These are phyloP conservation scores for Orbilia javanica DNA, from an alignment of 2,329 filamentous ascomycete species.

Conservation along the genomic window DNA sequence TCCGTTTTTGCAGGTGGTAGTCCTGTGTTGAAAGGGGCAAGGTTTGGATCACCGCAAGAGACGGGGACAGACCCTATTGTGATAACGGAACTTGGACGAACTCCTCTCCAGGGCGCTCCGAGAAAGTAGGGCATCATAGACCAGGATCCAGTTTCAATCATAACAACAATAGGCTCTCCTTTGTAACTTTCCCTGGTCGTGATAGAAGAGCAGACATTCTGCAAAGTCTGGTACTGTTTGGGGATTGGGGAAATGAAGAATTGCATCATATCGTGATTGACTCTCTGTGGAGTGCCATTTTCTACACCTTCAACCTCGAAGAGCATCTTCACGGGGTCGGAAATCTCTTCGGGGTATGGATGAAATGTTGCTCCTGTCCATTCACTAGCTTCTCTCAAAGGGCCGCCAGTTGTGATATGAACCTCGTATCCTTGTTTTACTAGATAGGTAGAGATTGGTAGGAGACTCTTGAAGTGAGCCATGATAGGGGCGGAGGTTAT, in stretches of 20 bases:
- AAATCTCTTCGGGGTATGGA: constrained; percentile 62
- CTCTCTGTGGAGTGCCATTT: constrained; percentile 59
- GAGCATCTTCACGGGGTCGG: constrained; percentile 55
- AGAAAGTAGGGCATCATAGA: constrained; percentile 65
- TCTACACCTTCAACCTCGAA: constrained; percentile 59
- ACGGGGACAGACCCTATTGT: constrained; percentile 66
- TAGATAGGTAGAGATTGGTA: constrained; percentile 65
- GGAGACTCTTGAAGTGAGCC: constrained; percentile 58
- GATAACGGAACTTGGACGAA: constrained; percentile 64
- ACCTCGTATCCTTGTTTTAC: constrained; percentile 66
- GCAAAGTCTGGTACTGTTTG: constrained; percentile 63
- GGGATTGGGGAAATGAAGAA: constrained; percentile 64
- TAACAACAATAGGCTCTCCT: constrained; percentile 64
- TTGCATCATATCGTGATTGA: constrained; percentile 64
- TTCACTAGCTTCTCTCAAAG: constrained; percentile 65
- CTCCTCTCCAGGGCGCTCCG: constrained; percentile 64
- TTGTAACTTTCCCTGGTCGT: constrained; percentile 43
- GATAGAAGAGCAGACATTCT: constrained; percentile 64
- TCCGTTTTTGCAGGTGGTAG: constrained; percentile 65
- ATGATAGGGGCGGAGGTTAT: constrained; percentile 43
- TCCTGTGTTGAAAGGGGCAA: constrained; percentile 65
- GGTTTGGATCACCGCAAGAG: constrained; percentile 64
- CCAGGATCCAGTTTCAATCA: constrained; percentile 66
- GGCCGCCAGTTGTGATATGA: constrained; percentile 66
- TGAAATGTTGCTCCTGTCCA: constrained; percentile 66